Base-by-base conservation (phyloP, 2,329 filamentous ascomycete genomes). In the Xylaria sp. region DNA sequence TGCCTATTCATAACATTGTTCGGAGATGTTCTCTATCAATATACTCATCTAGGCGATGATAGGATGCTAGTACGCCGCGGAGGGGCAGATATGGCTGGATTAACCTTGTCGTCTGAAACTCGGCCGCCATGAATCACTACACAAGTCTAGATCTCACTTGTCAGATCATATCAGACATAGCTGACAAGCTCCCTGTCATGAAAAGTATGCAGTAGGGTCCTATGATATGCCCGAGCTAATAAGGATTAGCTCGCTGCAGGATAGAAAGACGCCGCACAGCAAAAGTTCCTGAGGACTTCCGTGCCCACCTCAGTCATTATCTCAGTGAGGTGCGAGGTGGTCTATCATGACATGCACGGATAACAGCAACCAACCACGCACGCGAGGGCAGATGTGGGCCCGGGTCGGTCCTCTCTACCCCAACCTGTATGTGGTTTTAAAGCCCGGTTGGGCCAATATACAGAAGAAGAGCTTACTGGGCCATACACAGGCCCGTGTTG, bases 161-260 rank as follows among this genome's bases (percentile, higher is more conserved):
- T 80, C 85, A 92, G 25, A 48, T 48, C 13, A 6, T 15, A 28
- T n/a, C 34, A 67, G 59, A 74, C 31, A 86, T 94, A 46, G 85
- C 94, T 18, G 92, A 94, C 78, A 88, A 88, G 39, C 94, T 97
- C 78, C 84, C 88, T 10, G 90, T 89, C 76, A 87, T 97, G 28
- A 81, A 92, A 94, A 80, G 46, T 55, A 55, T 12, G 37, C 39
- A 3, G 20, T 23, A 18, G 13, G 41, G 13, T 13, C 28, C 12
- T 56, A 10, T n/a, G 12, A 20, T 10, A 1, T 55, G 31, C 37
- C 55, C 18, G 8, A 46, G 15, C 46, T 61, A 60, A 71, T 23
- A 52, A 28, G 28, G 28, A 28, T 28, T 28, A 28, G 28, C 28
- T 28, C 28, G 28, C 28, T 28, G 28, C 28, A 28, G 3, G 28